Percentiles rank a stretch among this genome's conserved stretches.
Evolutionary conservation across 352 stramenopile species (phyloP).

Genomic region (Globisporangium mamillatum): DNA sequence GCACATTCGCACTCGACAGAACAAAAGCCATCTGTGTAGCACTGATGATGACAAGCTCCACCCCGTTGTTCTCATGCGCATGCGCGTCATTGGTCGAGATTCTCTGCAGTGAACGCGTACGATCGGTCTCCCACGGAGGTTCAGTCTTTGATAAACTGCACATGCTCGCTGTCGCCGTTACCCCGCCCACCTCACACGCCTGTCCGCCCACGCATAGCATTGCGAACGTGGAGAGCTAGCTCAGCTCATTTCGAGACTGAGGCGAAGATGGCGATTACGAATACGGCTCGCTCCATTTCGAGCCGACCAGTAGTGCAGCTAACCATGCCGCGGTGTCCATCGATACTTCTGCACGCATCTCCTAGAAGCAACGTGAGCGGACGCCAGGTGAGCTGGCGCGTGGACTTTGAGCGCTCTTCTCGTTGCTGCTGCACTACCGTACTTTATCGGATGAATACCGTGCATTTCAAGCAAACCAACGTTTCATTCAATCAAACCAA

Average conservation of each 20-base stretch:
- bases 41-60: neutral
- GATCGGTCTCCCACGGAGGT: neutral
- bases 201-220: neutral
- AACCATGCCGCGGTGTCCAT: neutral
- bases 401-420: too few species aligned
- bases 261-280: neutral
- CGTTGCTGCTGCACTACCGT: neutral
- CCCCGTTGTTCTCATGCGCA: neutral
- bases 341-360: too few species aligned
- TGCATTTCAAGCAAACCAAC: neutral
- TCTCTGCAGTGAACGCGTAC: neutral
- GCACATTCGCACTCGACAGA: too few species aligned
- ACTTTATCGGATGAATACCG: neutral
- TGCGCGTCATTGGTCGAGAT: neutral
- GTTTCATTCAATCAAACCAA: neutral
- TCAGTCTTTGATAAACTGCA: neutral
- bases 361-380: too few species aligned
- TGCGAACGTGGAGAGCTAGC: neutral
- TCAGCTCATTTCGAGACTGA: neutral
- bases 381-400: too few species aligned
- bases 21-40: neutral
- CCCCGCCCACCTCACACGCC: neutral
- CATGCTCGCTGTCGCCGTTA: neutral
- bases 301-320: neutral
- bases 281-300: neutral